Conservation (phyloP, 371 early-diverging fungal species). For the Mortierella sp. region DNA sequence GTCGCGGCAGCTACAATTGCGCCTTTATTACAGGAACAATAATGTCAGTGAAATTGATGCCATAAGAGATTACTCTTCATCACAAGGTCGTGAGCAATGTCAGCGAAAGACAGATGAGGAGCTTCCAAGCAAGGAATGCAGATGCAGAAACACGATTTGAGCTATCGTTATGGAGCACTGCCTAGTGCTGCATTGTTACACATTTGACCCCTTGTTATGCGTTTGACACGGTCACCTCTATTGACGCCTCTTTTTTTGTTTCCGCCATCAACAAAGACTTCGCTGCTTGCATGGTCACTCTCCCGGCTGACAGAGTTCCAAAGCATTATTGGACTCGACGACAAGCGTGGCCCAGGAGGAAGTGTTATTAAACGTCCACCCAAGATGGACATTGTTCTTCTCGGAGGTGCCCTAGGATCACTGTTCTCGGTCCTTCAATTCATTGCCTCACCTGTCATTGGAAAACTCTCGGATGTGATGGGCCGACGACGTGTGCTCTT, state of each 20-base stretch:
- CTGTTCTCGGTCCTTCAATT: conserved; percentile 96
- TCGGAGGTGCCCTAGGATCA: conserved; percentile 95
- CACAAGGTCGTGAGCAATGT: too few relatives aligned
- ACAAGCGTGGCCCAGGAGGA: conserved; percentile 5
- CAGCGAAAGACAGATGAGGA: too few relatives aligned
- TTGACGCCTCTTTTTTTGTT: background rate
- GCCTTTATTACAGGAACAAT: too few relatives aligned
- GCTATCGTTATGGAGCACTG: background rate
- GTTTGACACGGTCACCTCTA: too few relatives aligned
- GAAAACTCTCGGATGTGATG: conserved; percentile 80
- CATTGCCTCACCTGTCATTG: conserved; percentile 88
- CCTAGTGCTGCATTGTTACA: background rate
- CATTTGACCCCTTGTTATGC: background rate
- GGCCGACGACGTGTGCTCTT: conserved; percentile 91
- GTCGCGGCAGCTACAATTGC: too few relatives aligned
- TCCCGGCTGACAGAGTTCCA: conserved; percentile 54
- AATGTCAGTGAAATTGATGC: too few relatives aligned
- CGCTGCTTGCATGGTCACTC: conserved; percentile 56
- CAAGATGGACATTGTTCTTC: conserved; percentile 87
- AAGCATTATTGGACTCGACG: conserved; percentile 42
- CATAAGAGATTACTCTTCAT: too few relatives aligned
- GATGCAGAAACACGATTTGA: background rate
- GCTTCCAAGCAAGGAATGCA: too few relatives aligned
- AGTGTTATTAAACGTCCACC: conserved; percentile 33
- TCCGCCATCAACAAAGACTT: conserved; percentile 22